Evolutionary conservation across 78 protist species (phyloP).

Genomic region (Dictyostelium purpureum): DNA sequence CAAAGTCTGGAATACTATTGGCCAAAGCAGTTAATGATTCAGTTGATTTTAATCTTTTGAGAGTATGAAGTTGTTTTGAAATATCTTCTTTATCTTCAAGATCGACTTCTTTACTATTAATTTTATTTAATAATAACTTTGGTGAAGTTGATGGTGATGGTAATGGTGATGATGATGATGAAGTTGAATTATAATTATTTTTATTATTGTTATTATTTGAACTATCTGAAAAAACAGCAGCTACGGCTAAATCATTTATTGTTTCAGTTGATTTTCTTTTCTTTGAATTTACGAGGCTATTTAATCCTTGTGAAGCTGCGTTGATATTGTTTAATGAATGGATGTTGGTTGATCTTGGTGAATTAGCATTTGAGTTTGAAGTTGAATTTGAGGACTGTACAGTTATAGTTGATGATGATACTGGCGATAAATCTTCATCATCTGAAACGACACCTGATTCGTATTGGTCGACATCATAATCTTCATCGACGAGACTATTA

Average conservation of each 20-base stretch:
- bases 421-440: background rate
- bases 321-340: background rate
- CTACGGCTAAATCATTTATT: conserved; percentile 27
- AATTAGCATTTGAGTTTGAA: background rate
- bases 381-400: background rate
- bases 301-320: background rate
- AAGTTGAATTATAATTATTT: background rate
- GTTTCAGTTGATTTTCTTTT: conserved; percentile 30
- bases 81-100: background rate
- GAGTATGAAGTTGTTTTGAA: background rate
- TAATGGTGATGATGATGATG: background rate
- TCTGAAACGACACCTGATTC: background rate
- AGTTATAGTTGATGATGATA: background rate
- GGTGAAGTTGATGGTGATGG: background rate
- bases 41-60: background rate
- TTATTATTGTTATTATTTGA: background rate
- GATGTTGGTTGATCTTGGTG: background rate
- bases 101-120: background rate
- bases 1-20: background rate
- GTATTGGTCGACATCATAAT: background rate
- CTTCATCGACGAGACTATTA: background rate
- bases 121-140: background rate
- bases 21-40: too few species aligned
- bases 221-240: conserved; percentile 13
- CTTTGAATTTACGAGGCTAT: conserved; percentile 4